Base-by-base conservation (phyloP, 2,329 filamentous ascomycete species). In the Xylaria sp. region DNA sequence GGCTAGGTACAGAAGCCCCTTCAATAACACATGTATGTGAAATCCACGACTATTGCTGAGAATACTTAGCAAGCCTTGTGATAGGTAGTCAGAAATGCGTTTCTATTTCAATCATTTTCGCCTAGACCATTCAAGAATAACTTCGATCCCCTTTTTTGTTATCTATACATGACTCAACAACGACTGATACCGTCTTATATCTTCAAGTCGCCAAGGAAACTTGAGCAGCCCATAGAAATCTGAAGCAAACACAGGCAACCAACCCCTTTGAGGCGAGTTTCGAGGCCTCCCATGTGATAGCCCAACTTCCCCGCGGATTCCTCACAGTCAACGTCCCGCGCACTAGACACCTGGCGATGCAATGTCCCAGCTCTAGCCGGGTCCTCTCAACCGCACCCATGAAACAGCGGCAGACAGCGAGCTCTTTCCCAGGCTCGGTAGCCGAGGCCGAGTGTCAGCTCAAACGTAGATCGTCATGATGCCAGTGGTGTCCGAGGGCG, bases 241-340 rank as follows among this genome's bases (percentile, higher is more conserved):
- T 24, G 17, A 39, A 45, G 26, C 42, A 48, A 4, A 38, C 21
- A 18, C n/a, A 43, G 48, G 48, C 49, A 19, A 42, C 52, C 49
- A 19, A 42, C 52, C 45, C 24, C n/a, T 43, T 56, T 50, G 48
- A 49, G 20, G 2, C 58, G 20, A 11, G 37, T 38, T 40, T 54
- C 52, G n/a, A 41, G 26, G 20, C 43, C 46, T 9, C 48, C 51
- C 34, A 59, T 21, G n/a, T 11, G 20, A 26, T 44, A 46, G 13
- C 41, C 37, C 37, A 48, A 44, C n/a, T 50, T 19, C 2, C 18
- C 21, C 20, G 37, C 9, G 6, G 16, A 4, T 8, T 48, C 44
- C 9, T 48, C 40, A 24, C 39, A 26, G 39, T 49, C 50, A 2
- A 48, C 48, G 18, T 42, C 39, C 18, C 21, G 19, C 8, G 52